Percentiles rank a stretch among this genome's conserved stretches.
phyloP scores from a whole-genome alignment of 2,329 filamentous ascomycete genomes.

The Neocucurbitaria cava region DNA sequence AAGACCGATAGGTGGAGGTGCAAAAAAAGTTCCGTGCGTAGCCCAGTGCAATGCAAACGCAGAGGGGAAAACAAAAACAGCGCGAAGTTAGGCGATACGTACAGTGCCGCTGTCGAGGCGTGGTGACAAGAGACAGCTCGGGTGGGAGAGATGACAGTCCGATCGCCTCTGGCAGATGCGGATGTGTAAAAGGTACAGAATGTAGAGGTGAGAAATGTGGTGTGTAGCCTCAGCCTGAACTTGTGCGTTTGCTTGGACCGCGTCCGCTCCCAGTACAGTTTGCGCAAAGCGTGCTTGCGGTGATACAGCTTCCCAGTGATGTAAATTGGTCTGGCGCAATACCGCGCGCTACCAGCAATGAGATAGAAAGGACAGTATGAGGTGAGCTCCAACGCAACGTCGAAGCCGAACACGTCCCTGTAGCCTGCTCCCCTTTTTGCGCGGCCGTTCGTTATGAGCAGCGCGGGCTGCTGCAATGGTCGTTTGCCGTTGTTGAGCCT shows the following conservation, averaged over 20 bases:
- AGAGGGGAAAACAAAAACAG: slow-evolving; percentile 22
- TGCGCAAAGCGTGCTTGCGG: slow-evolving; percentile 27
- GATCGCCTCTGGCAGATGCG: slow-evolving; percentile 52
- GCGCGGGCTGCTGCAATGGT: neutral
- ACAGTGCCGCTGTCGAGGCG: slow-evolving; percentile 46
- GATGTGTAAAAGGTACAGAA: slow-evolving; percentile 46
- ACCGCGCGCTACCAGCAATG: slow-evolving; percentile 31
- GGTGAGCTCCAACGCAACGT: slow-evolving; percentile 8
- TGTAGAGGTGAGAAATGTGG: slow-evolving; percentile 34
- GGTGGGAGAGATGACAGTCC: slow-evolving; percentile 40
- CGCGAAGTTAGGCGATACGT: slow-evolving; percentile 49
- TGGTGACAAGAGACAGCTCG: slow-evolving; percentile 43
- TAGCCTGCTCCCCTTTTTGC: slow-evolving; percentile 11
- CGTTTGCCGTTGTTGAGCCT: neutral
- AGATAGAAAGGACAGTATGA: slow-evolving; percentile 24
- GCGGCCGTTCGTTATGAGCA: slow-evolving; percentile 7
- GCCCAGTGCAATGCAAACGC: slow-evolving; percentile 15
- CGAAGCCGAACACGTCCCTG: slow-evolving; percentile 24
- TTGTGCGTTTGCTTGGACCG: slow-evolving; percentile 31
- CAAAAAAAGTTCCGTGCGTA: slow-evolving; percentile 19
- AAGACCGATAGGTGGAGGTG: slow-evolving; percentile 19
- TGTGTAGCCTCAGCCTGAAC: slow-evolving; percentile 36
- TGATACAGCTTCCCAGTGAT: slow-evolving; percentile 35
- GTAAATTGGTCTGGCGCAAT: slow-evolving; percentile 27
- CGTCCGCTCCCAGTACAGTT: slow-evolving; percentile 35